Conservation (phyloP, 2,329 filamentous ascomycete genomes). For the Fusarium keratoplasticum region DNA sequence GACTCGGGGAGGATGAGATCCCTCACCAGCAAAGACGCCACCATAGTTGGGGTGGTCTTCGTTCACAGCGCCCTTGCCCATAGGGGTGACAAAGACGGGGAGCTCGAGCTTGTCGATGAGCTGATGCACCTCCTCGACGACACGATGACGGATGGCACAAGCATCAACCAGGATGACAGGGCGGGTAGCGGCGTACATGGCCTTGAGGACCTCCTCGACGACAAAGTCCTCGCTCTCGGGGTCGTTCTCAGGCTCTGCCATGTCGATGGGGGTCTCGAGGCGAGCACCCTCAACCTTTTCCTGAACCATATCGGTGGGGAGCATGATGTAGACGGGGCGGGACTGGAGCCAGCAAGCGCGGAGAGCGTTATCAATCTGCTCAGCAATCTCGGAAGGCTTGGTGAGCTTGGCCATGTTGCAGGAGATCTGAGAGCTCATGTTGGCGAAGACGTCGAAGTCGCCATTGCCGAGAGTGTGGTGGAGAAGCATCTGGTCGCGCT, state of each 20-base stretch:
- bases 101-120: conserved; percentile 79
- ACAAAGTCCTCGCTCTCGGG: conserved; percentile 81
- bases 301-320: conserved; percentile 84
- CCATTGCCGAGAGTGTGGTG: conserved; percentile 82
- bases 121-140: conserved; percentile 77
- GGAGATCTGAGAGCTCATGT: conserved; percentile 80
- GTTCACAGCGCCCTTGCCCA: conserved; percentile 88
- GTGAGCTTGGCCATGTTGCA: conserved; percentile 78
- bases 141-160: conserved; percentile 82
- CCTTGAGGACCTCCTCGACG: conserved; percentile 81
- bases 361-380: conserved; percentile 82
- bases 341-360: conserved; percentile 79
- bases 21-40: conserved; percentile 86
- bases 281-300: conserved; percentile 80
- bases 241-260: conserved; percentile 74
- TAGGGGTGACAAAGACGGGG: conserved; percentile 88
- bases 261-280: conserved; percentile 77
- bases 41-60: conserved; percentile 81
- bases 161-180: conserved; percentile 87
- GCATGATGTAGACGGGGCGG: conserved; percentile 84
- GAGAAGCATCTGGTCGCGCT: conserved; percentile 61
- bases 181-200: conserved; percentile 77
- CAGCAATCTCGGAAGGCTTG: conserved; percentile 75
- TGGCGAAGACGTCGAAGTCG: conserved; percentile 84
- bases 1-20: conserved; percentile 73